Conservation (phyloP, 1,284 basidiomycete species). For the Puccinia horiana region DNA sequence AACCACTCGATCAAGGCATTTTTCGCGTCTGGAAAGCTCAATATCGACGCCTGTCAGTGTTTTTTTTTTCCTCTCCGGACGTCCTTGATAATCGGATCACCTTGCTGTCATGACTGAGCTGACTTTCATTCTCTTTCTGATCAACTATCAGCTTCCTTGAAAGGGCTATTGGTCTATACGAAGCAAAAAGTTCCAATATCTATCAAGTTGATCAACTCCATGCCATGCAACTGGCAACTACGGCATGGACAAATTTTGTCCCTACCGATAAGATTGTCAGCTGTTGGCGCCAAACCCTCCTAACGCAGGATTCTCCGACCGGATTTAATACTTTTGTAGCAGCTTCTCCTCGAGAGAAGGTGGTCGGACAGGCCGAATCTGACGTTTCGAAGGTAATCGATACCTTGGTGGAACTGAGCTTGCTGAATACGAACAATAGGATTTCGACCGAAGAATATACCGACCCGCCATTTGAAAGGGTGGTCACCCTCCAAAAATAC, state of each 20-base stretch:
- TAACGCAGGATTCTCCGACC: neutral
- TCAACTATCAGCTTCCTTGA: conserved; percentile 4
- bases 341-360: neutral
- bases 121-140: neutral
- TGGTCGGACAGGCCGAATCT: neutral
- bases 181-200: conserved; percentile 17
- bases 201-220: conserved; percentile 38
- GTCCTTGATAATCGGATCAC: neutral
- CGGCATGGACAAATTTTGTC: conserved; percentile 23
- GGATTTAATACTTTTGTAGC: neutral
- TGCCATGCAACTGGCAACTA: conserved; percentile 25
- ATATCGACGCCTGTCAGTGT: conserved; percentile 30
- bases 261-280: neutral
- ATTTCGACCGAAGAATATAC: conserved; percentile 25
- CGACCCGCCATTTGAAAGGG: conserved; percentile 23
- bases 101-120: neutral
- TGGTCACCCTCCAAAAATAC: conserved; percentile 18
- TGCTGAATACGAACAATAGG: conserved; percentile 22
- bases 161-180: neutral
- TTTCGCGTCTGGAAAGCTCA: conserved; percentile 33
- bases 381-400: conserved; percentile 17
- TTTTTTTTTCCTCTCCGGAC: neutral
- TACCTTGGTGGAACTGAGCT: conserved; percentile 25
- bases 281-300: conserved; percentile 23
- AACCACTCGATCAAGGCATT: conserved; percentile 28